Percentiles rank a stretch among this genome's conserved stretches.
Conservation (phyloP, 345 rosid genomes). For the Salix suchowensis region DNA sequence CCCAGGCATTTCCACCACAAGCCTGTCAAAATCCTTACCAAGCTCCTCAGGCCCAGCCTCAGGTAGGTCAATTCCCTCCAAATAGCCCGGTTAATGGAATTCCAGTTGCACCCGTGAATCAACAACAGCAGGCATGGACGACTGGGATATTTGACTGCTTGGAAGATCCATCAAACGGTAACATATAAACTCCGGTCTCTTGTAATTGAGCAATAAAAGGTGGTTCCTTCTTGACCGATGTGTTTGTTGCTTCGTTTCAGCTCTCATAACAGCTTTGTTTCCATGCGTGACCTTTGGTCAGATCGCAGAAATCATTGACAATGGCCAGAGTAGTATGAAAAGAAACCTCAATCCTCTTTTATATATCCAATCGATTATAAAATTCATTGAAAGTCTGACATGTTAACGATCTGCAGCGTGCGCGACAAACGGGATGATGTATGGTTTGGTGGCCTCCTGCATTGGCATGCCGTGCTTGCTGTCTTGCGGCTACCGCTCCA, state of each 20-base stretch:
- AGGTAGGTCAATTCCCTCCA: background rate
- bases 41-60: slow-evolving; percentile 1
- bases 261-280: slow-evolving; percentile 40
- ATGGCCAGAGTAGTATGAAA: slow-evolving; percentile 42
- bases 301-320: slow-evolving; percentile 57
- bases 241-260: slow-evolving; percentile 24
- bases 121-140: slow-evolving; percentile 33
- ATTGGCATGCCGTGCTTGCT: slow-evolving; percentile 47
- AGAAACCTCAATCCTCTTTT: no score
- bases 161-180: slow-evolving; percentile 64
- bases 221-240: background rate
- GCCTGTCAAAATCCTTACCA: slow-evolving; percentile 8
- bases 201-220: background rate
- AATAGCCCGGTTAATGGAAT: slow-evolving; percentile 14
- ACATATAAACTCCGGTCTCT: background rate
- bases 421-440: slow-evolving; percentile 44
- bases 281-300: slow-evolving; percentile 57
- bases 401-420: slow-evolving; percentile 34
- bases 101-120: slow-evolving; percentile 10
- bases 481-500: slow-evolving; percentile 61
- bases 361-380: no score
- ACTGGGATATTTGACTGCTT: slow-evolving; percentile 57
- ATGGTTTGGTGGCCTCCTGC: slow-evolving; percentile 29
- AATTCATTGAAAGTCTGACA: no score
- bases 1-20: background rate